phyloP scores from a whole-genome alignment of 139 green algal genomes.

The Zygnema circumcarinatum region DNA sequence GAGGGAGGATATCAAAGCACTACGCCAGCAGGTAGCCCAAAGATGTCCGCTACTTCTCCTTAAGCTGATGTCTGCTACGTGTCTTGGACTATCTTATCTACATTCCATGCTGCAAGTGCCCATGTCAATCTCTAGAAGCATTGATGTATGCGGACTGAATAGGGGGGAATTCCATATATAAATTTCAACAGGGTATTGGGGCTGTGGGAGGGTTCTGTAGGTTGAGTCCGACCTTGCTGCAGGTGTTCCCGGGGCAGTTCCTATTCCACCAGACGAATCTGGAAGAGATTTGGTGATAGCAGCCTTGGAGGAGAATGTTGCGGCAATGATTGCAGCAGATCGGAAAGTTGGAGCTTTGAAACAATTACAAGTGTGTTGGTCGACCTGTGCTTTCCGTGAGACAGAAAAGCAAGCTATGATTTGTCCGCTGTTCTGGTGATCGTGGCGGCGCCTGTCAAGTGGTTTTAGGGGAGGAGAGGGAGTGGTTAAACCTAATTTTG shows the following conservation, averaged over 20 bases:
- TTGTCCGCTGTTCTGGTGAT: not conserved
- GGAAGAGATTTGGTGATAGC: slow-evolving; percentile 53
- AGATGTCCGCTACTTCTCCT: too few relatives aligned
- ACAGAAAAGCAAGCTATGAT: not conserved
- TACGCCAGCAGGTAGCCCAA: slow-evolving; percentile 75
- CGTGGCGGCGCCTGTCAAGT: too few relatives aligned
- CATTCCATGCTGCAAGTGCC: not conserved
- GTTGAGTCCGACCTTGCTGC: slow-evolving; percentile 31
- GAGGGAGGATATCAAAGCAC: slow-evolving; percentile 72
- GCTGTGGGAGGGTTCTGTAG: too few relatives aligned
- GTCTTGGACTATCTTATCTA: not conserved
- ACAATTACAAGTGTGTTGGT: slow-evolving; percentile 65
- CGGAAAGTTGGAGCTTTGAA: slow-evolving; percentile 73
- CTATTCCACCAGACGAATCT: not conserved
- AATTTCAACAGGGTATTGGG: too few relatives aligned
- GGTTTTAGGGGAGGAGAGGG: too few relatives aligned
- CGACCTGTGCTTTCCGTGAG: not conserved
- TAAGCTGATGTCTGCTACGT: too few relatives aligned
- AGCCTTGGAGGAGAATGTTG: slow-evolving; percentile 64
- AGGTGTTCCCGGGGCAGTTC: not conserved
- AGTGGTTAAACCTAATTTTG: too few relatives aligned
- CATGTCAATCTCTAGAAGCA: too few relatives aligned
- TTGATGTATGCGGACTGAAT: too few relatives aligned
- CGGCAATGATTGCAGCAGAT: slow-evolving; percentile 77
- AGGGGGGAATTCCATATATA: too few relatives aligned